phyloP scores from a whole-genome alignment of 768 basidiomycete species.

The Mycena galericulata region DNA sequence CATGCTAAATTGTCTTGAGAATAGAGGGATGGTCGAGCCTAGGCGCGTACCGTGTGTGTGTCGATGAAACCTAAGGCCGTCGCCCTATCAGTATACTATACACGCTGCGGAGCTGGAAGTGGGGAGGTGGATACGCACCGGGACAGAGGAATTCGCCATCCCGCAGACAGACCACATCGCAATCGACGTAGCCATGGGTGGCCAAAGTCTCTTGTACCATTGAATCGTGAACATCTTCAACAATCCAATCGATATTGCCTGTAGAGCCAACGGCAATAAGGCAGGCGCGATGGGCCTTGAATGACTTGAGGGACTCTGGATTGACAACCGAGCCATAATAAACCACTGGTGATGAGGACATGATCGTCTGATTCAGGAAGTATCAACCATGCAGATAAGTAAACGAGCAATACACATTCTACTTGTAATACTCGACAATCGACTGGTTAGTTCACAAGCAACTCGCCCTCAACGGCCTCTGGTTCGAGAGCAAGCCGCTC shows the following conservation, averaged over 20 bases:
- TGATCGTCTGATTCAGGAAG: constrained; percentile 23
- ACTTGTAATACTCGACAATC: background rate
- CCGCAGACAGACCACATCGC: constrained; percentile 56
- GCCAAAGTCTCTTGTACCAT: constrained; percentile 63
- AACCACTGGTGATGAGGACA: constrained; percentile 46
- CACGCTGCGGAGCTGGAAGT: too few species aligned
- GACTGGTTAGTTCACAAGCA: constrained; percentile 61
- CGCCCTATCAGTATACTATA: too few species aligned
- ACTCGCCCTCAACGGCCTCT: constrained; percentile 89
- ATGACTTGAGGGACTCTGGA: constrained; percentile 51
- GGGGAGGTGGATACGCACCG: constrained; percentile 41
- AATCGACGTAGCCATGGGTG: constrained; percentile 60
- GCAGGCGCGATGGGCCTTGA: constrained; percentile 54
- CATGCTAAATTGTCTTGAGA: constrained; percentile 62
- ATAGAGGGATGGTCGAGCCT: constrained; percentile 6
- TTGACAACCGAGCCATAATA: constrained; percentile 66
- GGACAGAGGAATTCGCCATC: constrained; percentile 83
- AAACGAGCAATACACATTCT: background rate
- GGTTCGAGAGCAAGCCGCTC: constrained; percentile 82
- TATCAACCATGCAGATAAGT: too few species aligned
- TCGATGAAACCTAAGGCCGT: constrained; percentile 71
- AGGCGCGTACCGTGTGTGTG: constrained; percentile 83
- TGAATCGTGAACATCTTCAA: constrained; percentile 63
- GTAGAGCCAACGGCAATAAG: constrained; percentile 61
- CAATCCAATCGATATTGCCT: constrained; percentile 80